These are phyloP conservation scores for Ampelocalamus luodianensis DNA, from an alignment of 176 grass and related monocot species.

Conservation along the genomic window DNA sequence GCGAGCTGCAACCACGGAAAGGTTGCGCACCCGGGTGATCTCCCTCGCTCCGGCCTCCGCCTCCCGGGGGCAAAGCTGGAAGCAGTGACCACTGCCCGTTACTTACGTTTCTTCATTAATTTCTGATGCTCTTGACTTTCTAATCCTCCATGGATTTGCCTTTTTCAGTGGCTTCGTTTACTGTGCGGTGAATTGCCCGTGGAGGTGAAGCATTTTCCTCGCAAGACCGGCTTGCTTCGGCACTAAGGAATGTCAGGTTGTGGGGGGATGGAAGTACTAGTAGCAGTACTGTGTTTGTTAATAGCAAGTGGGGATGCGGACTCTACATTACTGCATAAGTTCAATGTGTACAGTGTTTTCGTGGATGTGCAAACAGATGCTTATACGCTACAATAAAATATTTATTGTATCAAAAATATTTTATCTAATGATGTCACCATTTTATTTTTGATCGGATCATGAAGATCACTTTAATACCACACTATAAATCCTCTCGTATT, in stretches of 20 bases:
- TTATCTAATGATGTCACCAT: too few species aligned
- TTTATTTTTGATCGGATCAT: too few species aligned
- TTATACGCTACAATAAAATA: too few species aligned
- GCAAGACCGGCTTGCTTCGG: slow-evolving; percentile 31
- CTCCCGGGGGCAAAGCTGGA: background rate
- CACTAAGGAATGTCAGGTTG: slow-evolving; percentile 35
- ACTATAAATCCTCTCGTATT: too few species aligned
- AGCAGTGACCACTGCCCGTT: background rate
- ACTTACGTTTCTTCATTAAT: background rate
- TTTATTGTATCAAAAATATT: too few species aligned
- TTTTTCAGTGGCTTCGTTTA: background rate
- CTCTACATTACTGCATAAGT: too few species aligned
- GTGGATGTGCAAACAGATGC: too few species aligned
- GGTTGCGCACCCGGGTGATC: slow-evolving; percentile 32
- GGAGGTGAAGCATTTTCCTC: slow-evolving; percentile 32
- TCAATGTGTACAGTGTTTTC: too few species aligned
- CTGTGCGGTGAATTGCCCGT: background rate
- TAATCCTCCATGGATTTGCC: background rate
- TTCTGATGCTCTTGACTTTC: background rate
- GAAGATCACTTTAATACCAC: too few species aligned
- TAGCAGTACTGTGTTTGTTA: background rate
- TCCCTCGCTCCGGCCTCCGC: background rate
- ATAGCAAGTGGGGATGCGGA: slow-evolving; percentile 21
- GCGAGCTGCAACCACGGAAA: slow-evolving; percentile 42
- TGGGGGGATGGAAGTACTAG: background rate